Evolutionary conservation across 345 rosid genomes (phyloP).

Genomic region (Angophora floribunda): DNA sequence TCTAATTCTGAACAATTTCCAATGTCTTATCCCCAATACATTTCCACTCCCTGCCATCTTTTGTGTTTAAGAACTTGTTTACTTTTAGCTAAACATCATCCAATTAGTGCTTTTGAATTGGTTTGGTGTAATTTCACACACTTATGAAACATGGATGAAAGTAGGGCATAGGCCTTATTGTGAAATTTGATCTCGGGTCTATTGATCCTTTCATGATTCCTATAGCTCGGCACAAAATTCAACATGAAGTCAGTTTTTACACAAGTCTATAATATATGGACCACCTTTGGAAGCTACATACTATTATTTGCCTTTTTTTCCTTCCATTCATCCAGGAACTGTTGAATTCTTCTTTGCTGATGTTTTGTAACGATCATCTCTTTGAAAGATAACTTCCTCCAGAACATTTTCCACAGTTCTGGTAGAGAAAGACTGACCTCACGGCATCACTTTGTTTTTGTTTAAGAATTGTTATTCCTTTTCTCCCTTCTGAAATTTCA

Average conservation of each 20-base stretch:
- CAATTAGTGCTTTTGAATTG: neutral
- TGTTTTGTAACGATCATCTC: neutral
- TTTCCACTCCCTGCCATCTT: neutral
- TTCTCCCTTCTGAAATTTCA: neutral
- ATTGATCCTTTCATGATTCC: neutral
- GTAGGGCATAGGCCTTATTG: neutral
- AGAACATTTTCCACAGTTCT: neutral
- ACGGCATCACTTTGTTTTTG: neutral
- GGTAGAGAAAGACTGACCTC: neutral
- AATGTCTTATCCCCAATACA: neutral
- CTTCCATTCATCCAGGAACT: neutral
- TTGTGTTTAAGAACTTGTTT: neutral
- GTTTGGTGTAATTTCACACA: neutral
- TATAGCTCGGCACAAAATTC: neutral
- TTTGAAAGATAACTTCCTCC: neutral
- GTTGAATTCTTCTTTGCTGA: neutral
- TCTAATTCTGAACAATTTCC: neutral
- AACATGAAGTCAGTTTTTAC: neutral
- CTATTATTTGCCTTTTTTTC: neutral
- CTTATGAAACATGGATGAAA: neutral
- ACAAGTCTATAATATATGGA: neutral
- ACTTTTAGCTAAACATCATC: neutral
- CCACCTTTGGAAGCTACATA: neutral
- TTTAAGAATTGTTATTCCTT: neutral
- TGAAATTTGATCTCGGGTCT: neutral